A percentile compares a stretch with the other conserved stretches of the same genome.
phyloP scores from a whole-genome alignment of 2,329 filamentous ascomycete species.

The Sordariomycetes sp. region DNA sequence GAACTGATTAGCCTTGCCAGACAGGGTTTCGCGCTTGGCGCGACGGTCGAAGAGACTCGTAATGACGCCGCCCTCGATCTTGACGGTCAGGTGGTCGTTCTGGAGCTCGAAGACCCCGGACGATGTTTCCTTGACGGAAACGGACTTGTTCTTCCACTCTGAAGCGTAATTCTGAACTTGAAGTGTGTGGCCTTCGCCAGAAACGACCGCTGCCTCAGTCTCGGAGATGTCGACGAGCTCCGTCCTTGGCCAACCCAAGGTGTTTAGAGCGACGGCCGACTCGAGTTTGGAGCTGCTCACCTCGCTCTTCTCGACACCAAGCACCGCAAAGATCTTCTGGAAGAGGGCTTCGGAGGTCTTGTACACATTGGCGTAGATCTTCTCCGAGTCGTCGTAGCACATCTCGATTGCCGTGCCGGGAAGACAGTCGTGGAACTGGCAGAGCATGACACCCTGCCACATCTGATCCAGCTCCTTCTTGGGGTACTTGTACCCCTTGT shows the following conservation, averaged over 20 bases:
- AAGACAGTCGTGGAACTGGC: slow-evolving; percentile 96
- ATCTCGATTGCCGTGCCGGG: slow-evolving; percentile 94
- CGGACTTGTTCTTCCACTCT: slow-evolving; percentile 33
- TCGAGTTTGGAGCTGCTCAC: slow-evolving; percentile 24
- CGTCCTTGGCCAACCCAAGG: slow-evolving; percentile 74
- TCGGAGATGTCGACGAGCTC: slow-evolving; percentile 61
- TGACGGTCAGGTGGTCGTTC: slow-evolving; percentile 68
- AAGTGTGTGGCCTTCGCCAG: slow-evolving; percentile 44
- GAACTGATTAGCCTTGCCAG: slow-evolving; percentile 76
- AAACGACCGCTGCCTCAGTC: slow-evolving; percentile 42
- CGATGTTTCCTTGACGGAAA: slow-evolving; percentile 39
- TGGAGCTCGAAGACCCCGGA: slow-evolving; percentile 66
- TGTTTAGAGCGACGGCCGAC: slow-evolving; percentile 64
- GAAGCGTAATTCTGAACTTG: slow-evolving; percentile 40
- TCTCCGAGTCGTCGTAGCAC: slow-evolving; percentile 92
- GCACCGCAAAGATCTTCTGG: slow-evolving; percentile 55
- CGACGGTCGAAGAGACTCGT: slow-evolving; percentile 73
- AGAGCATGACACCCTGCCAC: slow-evolving; percentile 88
- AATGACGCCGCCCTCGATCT: slow-evolving; percentile 67
- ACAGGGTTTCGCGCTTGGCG: slow-evolving; percentile 69
- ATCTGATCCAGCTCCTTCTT: slow-evolving; percentile 90
- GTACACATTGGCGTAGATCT: slow-evolving; percentile 78
- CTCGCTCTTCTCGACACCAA: slow-evolving; percentile 49
- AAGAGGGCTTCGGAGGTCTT: slow-evolving; percentile 64
- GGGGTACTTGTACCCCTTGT: slow-evolving; percentile 74